phyloP scores from a whole-genome alignment of 306 rosid genomes.

The Glycine latifolia region DNA sequence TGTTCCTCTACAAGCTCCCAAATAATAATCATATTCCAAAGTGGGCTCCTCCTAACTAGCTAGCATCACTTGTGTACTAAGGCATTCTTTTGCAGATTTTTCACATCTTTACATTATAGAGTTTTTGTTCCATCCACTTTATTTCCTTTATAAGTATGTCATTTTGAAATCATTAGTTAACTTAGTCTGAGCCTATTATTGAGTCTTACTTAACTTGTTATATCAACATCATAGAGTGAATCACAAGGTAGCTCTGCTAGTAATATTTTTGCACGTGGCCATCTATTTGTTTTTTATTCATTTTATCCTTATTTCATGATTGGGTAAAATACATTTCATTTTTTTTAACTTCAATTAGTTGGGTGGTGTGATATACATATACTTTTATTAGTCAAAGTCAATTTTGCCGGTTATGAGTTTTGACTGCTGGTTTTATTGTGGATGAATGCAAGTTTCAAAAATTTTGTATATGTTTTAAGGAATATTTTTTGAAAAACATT shows the following conservation, averaged over 20 bases:
- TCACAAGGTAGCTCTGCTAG: conserved; percentile 49
- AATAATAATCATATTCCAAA: conserved; percentile 16
- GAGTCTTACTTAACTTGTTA: conserved; percentile 38
- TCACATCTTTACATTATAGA: conserved; percentile 14
- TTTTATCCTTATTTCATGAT: too few relatives aligned
- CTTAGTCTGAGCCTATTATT: conserved; percentile 38
- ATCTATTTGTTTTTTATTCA: background rate
- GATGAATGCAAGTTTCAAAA: background rate
- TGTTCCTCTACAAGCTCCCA: conserved; percentile 39
- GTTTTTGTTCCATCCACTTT: conserved; percentile 30
- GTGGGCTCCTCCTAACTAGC: conserved; percentile 51
- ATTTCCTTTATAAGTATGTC: conserved; percentile 19
- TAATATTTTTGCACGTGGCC: conserved; percentile 36
- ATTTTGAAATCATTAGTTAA: conserved; percentile 30
- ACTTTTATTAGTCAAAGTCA: conserved; percentile 32
- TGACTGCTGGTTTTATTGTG: background rate
- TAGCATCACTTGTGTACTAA: conserved; percentile 54
- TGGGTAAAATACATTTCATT: background rate
- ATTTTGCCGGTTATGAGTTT: background rate
- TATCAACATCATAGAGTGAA: conserved; percentile 44
- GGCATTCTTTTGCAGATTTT: conserved; percentile 44
- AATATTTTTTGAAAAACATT: too few relatives aligned
- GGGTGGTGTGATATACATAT: background rate
- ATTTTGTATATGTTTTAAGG: background rate
- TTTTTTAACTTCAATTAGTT: conserved; percentile 8